phyloP scores from a whole-genome alignment of 2,329 filamentous ascomycete genomes.

The Calonectria pauciramosa region DNA sequence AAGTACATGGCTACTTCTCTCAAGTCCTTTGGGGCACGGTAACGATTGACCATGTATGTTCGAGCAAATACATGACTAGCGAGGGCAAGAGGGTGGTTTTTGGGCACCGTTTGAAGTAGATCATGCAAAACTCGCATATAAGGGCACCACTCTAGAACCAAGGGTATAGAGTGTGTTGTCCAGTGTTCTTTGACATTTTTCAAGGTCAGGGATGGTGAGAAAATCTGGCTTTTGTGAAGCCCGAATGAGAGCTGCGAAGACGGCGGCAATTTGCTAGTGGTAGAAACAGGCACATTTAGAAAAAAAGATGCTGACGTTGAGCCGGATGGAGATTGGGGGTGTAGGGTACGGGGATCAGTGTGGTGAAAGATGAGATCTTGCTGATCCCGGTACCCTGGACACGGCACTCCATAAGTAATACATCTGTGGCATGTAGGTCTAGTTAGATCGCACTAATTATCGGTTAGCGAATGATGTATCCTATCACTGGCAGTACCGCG shows the following conservation, averaged over 20 bases:
- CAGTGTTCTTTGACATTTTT: neutral
- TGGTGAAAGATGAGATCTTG: neutral
- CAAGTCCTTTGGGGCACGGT: neutral
- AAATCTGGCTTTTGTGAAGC: too few species aligned
- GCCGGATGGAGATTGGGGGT: too few species aligned
- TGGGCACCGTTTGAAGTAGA: neutral
- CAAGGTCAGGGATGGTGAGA: neutral
- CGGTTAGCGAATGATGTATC: neutral
- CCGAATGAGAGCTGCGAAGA: neutral
- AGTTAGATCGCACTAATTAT: neutral
- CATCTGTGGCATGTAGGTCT: neutral
- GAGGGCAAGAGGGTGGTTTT: neutral
- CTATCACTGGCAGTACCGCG: too few species aligned
- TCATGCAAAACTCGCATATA: neutral
- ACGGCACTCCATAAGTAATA: neutral
- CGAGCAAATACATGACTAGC: neutral
- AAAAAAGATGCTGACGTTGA: neutral
- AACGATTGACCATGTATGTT: neutral
- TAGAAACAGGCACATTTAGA: neutral
- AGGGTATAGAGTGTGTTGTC: neutral
- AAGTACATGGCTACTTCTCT: neutral
- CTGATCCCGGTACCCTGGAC: neutral
- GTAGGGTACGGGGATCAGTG: neutral
- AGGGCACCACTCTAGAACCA: neutral
- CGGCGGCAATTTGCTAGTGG: too few species aligned